Conservation (phyloP, 2,329 filamentous ascomycete genomes). For the Fusarium veterinarium region DNA sequence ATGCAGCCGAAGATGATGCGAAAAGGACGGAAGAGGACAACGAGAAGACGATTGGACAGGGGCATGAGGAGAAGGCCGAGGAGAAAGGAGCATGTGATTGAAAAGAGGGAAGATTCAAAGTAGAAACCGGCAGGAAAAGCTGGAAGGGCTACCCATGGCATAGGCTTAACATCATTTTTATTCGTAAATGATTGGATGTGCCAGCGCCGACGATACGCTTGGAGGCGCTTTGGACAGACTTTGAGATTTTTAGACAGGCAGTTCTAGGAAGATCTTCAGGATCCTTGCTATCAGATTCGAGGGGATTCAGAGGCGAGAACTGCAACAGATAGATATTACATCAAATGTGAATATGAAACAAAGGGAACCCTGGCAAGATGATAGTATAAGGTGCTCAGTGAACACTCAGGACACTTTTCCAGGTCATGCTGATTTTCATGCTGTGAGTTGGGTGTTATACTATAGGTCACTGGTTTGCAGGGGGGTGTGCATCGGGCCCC, state of each 20-base stretch:
- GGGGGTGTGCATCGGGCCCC: neutral
- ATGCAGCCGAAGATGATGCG: neutral
- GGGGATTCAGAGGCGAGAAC: neutral
- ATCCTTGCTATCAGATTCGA: slow-evolving; percentile 21
- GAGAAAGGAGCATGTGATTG: neutral
- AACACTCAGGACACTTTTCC: neutral
- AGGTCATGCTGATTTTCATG: neutral
- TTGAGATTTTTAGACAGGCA: slow-evolving; percentile 5
- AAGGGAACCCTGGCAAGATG: neutral
- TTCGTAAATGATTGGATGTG: slow-evolving; percentile 15
- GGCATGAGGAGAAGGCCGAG: neutral
- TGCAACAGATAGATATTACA: neutral
- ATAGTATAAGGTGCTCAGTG: neutral
- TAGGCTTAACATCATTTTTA: slow-evolving; percentile 6
- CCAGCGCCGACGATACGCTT: neutral
- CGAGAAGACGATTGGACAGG: neutral
- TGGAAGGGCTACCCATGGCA: neutral
- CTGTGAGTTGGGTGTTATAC: neutral
- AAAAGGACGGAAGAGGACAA: neutral
- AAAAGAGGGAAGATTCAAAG: slow-evolving; percentile 17
- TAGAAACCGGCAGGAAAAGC: neutral
- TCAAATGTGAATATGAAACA: neutral
- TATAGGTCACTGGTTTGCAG: neutral
- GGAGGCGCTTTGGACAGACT: slow-evolving; percentile 8
- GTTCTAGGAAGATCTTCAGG: slow-evolving; percentile 9